Percentiles rank a stretch among this genome's conserved stretches.
These are phyloP conservation scores for Mesotaenium endlicherianum DNA, from an alignment of 139 green algal species.

Conservation along the genomic window DNA sequence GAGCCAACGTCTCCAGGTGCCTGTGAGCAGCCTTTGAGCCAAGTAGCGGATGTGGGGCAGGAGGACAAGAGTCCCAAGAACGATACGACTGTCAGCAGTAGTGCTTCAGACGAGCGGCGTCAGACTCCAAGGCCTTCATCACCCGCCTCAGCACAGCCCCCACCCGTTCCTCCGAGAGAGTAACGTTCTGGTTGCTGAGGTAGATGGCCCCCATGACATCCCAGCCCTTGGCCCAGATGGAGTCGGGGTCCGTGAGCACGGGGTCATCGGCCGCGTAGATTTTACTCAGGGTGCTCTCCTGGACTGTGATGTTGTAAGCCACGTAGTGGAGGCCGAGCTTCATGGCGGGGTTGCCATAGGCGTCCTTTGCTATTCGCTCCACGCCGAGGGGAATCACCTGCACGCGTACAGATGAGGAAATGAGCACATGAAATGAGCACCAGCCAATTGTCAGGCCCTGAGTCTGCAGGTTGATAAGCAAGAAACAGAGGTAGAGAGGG, in stretches of 20 bases:
- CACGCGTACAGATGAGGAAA: background rate
- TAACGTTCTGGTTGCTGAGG: background rate
- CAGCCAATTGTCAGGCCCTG: no score
- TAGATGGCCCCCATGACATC: no score
- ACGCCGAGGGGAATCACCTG: slow-evolving; percentile 6
- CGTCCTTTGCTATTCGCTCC: background rate
- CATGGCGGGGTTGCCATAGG: background rate
- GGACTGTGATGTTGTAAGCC: background rate
- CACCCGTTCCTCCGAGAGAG: background rate
- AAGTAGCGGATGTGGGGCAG: no score
- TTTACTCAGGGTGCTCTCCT: slow-evolving; percentile 1
- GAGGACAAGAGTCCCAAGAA: no score
- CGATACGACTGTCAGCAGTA: no score
- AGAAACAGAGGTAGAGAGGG: background rate
- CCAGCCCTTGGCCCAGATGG: background rate
- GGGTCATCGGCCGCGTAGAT: slow-evolving; percentile 2
- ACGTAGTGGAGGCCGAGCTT: slow-evolving; percentile 3
- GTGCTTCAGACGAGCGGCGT: no score
- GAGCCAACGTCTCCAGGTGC: no score
- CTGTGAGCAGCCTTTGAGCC: no score
- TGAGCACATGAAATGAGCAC: no score
- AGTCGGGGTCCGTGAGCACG: background rate
- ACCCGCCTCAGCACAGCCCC: background rate
- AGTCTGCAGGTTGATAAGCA: no score
- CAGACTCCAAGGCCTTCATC: no score